Conservation (phyloP, 2,329 filamentous ascomycete genomes). For the Cladophialophora exuberans region DNA sequence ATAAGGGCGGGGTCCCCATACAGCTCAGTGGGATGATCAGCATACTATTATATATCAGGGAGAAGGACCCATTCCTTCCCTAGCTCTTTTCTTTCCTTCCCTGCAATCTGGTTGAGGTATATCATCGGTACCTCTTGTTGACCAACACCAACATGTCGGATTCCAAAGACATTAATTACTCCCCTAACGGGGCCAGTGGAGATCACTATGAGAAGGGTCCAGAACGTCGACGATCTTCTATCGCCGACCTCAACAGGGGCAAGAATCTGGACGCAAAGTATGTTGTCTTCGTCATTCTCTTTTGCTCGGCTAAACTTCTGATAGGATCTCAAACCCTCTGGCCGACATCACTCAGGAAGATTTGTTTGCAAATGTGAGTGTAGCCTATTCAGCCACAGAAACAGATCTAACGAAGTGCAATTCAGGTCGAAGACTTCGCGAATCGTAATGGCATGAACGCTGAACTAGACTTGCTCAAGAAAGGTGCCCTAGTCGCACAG, state of each 20-base stretch:
- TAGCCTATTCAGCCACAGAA: not conserved
- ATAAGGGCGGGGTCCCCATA: slow-evolving; percentile 6
- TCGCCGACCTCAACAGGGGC: slow-evolving; percentile 23
- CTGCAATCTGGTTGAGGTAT: not conserved
- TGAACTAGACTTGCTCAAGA: slow-evolving; percentile 16
- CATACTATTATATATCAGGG: not conserved
- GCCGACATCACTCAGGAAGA: slow-evolving; percentile 31
- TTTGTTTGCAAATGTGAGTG: slow-evolving; percentile 37
- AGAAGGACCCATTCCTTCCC: not conserved
- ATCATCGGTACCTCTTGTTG: not conserved
- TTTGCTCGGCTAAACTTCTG: slow-evolving; percentile 2
- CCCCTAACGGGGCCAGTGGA: not conserved
- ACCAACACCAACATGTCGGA: slow-evolving; percentile 5
- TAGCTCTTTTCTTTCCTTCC: not conserved
- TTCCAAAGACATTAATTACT: not conserved
- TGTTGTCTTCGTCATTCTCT: not conserved
- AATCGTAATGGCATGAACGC: slow-evolving; percentile 6
- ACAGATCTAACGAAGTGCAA: not conserved
- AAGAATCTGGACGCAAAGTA: slow-evolving; percentile 32
- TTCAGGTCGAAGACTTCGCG: slow-evolving; percentile 38
- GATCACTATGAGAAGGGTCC: slow-evolving; percentile 7
- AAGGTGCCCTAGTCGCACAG: slow-evolving; percentile 38
- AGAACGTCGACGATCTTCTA: slow-evolving; percentile 18
- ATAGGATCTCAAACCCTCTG: slow-evolving; percentile 35
- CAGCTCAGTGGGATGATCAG: not conserved